A percentile compares a stretch with the other conserved stretches of the same genome.
Conservation (phyloP, 2,329 filamentous ascomycete species). For the Apiospora aurea region DNA sequence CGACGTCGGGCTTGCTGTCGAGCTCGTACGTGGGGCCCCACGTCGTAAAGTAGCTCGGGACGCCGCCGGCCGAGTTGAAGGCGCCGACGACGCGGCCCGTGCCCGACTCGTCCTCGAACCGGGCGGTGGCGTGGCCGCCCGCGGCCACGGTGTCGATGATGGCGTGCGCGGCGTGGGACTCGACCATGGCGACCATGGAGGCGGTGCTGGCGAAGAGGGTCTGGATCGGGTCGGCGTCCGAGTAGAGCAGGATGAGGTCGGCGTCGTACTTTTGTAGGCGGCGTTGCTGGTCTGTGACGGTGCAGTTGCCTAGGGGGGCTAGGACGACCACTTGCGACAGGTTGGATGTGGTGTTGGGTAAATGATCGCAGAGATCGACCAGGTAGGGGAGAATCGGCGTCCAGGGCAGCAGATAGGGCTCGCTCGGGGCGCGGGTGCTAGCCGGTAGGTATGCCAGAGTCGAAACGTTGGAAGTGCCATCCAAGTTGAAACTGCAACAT, state of each 20-base stretch:
- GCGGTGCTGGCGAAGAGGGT: constrained; percentile 26
- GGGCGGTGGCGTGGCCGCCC: constrained; percentile 35
- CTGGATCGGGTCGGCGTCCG: neutral
- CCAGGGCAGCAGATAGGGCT: constrained; percentile 28
- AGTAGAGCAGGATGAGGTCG: constrained; percentile 4
- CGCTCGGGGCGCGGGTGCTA: constrained; percentile 22
- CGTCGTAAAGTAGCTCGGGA: constrained; percentile 47
- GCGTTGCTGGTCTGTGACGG: constrained; percentile 35
- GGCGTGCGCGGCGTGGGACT: constrained; percentile 32
- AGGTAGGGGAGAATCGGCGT: constrained; percentile 40
- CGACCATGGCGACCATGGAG: constrained; percentile 34
- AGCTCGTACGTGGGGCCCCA: constrained; percentile 53
- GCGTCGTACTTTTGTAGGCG: constrained; percentile 31
- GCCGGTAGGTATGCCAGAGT: constrained; percentile 43
- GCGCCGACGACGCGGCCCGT: constrained; percentile 30
- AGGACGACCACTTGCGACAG: constrained; percentile 34
- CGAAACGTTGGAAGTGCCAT: constrained; percentile 32
- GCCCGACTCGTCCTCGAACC: constrained; percentile 35
- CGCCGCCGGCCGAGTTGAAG: constrained; percentile 39
- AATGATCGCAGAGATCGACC: constrained; percentile 30
- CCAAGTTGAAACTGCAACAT: constrained; percentile 38
- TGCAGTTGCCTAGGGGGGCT: constrained; percentile 44
- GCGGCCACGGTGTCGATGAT: constrained; percentile 35
- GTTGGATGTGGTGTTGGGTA: constrained; percentile 30
- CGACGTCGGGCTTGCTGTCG: constrained; percentile 50